Evolutionary conservation across 768 basidiomycete genomes (phyloP).

Genomic region (Rhodotorula diobovata): DNA sequence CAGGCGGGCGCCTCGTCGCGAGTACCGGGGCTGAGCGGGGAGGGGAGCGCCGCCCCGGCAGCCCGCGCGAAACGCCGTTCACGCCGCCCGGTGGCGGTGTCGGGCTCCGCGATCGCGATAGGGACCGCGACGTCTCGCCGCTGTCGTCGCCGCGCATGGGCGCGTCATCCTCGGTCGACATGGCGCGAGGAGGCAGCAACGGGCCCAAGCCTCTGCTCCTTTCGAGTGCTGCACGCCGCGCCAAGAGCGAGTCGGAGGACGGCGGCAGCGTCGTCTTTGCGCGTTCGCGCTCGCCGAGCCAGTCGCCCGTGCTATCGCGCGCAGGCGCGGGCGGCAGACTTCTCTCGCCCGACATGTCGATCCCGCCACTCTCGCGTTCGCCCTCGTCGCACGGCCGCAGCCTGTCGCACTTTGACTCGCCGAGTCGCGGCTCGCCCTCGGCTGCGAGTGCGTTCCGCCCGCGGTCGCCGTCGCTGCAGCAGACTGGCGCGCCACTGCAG

Average conservation of each 20-base stretch:
- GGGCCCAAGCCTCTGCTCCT: constrained; percentile 32
- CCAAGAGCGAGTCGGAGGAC: constrained; percentile 19
- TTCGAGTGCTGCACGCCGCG: constrained; percentile 14
- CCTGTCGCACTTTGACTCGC: constrained; percentile 15
- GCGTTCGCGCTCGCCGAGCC: constrained; percentile 5
- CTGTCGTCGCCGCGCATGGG: background rate
- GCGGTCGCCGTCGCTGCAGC: constrained; percentile 14
- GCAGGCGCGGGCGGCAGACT: background rate
- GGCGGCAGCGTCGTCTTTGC: background rate
- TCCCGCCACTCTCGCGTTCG: constrained; percentile 23
- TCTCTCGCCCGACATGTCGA: constrained; percentile 17
- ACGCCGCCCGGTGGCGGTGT: constrained; percentile 16
- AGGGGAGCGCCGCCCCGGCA: background rate
- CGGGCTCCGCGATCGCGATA: no score
- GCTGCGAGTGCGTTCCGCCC: constrained; percentile 1
- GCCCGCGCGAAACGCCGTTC: constrained; percentile 31
- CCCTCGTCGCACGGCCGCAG: constrained; percentile 14
- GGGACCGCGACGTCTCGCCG: background rate
- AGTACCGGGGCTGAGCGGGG: constrained; percentile 1
- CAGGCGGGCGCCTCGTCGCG: constrained; percentile 9
- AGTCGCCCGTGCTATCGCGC: constrained; percentile 20
- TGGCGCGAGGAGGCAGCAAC: background rate
- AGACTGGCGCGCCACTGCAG: background rate
- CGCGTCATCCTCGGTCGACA: background rate
- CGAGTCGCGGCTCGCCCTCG: background rate